Base-by-base conservation (phyloP, 2,329 filamentous ascomycete species). In the Macrophomina tecta region DNA sequence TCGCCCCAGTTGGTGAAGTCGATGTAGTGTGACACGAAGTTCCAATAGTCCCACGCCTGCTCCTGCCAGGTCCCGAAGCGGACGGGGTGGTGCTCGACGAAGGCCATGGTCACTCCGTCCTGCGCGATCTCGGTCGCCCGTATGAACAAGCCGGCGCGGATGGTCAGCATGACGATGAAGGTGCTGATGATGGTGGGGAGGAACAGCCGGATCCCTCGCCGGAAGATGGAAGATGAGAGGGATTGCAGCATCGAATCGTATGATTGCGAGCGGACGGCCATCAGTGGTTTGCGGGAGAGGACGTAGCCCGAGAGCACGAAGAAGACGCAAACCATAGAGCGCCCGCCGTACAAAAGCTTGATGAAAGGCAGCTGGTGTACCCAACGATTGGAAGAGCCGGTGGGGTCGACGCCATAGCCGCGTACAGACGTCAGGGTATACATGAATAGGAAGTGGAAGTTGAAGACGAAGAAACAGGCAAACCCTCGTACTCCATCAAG, bases 401-500 rank as follows among this genome's bases (percentile, higher is more conserved):
- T 84, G 9, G 65, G 65, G 83, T 45, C 85, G 82, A 69, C 81
- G 23, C 70, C 71, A 51, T 77, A 75, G 8, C 90, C 7, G 81
- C 81, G 69, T 74, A 34, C 74, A 76, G 66, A 73, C 79, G 74
- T 87, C 88, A 52, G 82, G 82, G 86, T 86, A 89, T 5, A 87
- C 74, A 70, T 85, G 77, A 73, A 89, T 83, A 74, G 90, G 87
- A 69, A 72, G 64, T 89, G 86, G 70, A 84, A 81, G 74, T 90
- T 68, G 69, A 72, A 91, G 14, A 91, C 89, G 34, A 90, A 74
- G 36, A 91, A 82, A 2, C 89, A 87, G 4, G 89, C 88, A 69
- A 91, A 89, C 3, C 89, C 89, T 72, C 89, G 80, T 14, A 91
- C 78, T 14, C 89, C 89, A 70, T 91, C 89, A 23, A 89, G 81